Conservation (phyloP, 192 early-diverging fungal species). For the Spinellus fusiger region DNA sequence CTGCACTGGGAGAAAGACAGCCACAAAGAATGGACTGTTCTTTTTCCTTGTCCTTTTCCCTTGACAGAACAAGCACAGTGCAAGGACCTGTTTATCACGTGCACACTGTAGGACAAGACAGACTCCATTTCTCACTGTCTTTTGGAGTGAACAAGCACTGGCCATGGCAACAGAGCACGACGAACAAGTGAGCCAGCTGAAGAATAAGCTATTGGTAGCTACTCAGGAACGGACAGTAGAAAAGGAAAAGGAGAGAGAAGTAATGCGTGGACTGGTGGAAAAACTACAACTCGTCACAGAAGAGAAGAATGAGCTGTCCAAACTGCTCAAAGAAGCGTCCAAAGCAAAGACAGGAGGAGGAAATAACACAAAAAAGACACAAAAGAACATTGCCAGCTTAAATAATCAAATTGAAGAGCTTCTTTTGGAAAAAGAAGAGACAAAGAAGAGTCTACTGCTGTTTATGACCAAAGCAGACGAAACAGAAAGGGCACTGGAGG, state of each 20-base stretch:
- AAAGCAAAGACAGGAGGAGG: not conserved
- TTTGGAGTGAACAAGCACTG: not conserved
- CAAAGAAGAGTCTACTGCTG: slow-evolving; percentile 19
- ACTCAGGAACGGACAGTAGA: slow-evolving; percentile 6
- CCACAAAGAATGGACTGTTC: no score
- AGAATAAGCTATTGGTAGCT: slow-evolving; percentile 4
- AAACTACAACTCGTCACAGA: slow-evolving; percentile 23
- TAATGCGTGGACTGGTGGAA: slow-evolving; percentile 25
- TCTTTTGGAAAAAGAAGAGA: slow-evolving; percentile 23
- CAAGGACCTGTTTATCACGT: no score
- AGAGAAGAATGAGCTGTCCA: slow-evolving; percentile 12
- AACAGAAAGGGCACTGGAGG: slow-evolving; percentile 4
- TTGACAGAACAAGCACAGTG: no score
- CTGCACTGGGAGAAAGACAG: no score
- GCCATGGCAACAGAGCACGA: not conserved
- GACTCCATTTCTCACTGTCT: no score
- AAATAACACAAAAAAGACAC: not conserved
- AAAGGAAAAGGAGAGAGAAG: slow-evolving; percentile 25
- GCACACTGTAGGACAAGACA: no score
- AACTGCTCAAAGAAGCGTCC: slow-evolving; percentile 15
- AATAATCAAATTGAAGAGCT: slow-evolving; percentile 30
- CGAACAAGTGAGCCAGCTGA: slow-evolving; percentile 2
- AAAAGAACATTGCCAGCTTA: slow-evolving; percentile 4
- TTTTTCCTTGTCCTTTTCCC: no score
- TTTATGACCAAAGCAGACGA: slow-evolving; percentile 29